Evolutionary conservation across 1,284 basidiomycete genomes (phyloP).

Genomic region (Moesziomyces sp.): DNA sequence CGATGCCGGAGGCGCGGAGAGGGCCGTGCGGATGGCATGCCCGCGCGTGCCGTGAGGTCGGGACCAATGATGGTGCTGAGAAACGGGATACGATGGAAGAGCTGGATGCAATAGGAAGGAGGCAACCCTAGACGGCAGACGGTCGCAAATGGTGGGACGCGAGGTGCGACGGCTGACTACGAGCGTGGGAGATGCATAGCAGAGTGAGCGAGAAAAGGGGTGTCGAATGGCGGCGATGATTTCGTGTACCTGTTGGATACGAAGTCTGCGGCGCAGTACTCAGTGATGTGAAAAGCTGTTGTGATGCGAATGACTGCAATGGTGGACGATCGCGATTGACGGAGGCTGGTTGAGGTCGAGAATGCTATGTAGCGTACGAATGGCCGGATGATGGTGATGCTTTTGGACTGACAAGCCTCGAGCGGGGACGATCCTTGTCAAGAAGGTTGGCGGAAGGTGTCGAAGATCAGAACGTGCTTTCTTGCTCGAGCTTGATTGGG

Average conservation of each 20-base stretch:
- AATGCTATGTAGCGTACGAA: no score
- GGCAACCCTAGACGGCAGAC: background rate
- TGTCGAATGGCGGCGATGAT: background rate
- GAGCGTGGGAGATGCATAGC: constrained; percentile 25
- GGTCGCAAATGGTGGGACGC: constrained; percentile 9
- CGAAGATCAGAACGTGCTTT: no score
- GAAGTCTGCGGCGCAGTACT: background rate
- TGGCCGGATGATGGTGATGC: constrained; percentile 1
- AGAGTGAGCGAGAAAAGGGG: background rate
- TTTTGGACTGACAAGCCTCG: background rate
- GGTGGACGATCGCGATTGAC: no score
- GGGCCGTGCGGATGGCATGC: background rate
- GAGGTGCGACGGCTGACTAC: constrained; percentile 20
- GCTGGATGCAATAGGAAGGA: background rate
- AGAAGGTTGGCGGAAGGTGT: no score
- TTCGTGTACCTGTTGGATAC: no score
- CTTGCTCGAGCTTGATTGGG: no score
- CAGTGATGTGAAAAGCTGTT: background rate
- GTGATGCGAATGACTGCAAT: no score
- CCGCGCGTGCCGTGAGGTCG: background rate
- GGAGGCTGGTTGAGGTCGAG: no score
- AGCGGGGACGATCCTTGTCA: no score
- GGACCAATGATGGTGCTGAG: background rate
- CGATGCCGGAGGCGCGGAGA: no score
- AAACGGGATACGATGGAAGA: no score